Evolutionary conservation across 768 basidiomycete species (phyloP), one percentile per base, ranked within the genome.

Genomic region (Pisolithus microcarpus): DNA sequence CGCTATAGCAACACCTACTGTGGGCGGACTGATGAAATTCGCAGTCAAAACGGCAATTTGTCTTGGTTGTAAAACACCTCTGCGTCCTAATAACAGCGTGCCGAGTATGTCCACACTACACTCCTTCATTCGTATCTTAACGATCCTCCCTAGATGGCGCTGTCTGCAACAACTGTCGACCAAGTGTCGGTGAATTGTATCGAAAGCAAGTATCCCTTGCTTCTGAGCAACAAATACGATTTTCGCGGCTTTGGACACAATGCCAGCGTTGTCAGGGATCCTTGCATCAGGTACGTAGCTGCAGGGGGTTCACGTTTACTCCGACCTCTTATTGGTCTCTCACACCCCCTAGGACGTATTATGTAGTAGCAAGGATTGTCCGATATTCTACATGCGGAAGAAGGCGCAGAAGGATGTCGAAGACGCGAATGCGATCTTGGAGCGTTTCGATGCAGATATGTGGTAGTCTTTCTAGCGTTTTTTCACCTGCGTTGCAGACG

Each of bases 261-360:
- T 99, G 96, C 60, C 96, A 99, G 63, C 80, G 96, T 23, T 99
- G 96, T 73, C 96, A 99, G 65, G 96, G 96, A 13, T 99, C 96
- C 16, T 74, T 99, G 44, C 96, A 99, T 71, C 93, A 96, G 74
- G 86, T 85, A 26, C 66, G n/a, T n/a, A n/a, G n/a, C n/a, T n/a
- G n/a, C n/a, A n/a, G n/a, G 21, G 11, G 13, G 19, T 45, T 24
- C 2, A 5, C 11, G 6, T 43, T 16, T 13, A 15, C 7, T 30
- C 55, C 43, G 4, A 34, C 23, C 23, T 15, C 38, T 39, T 45
- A 31, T 49, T 50, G 34, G 34, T 9, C 46, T 46, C 23, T 16
- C 5, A 19, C 44, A n/a, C n/a, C 28, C 52, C 37, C 26, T 58
- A 96, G 90, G 96, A 99, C 63, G 96, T 98, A 8, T 73, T 99